These are phyloP conservation scores for Epichloe amarillans DNA, from an alignment of 2,329 filamentous ascomycete genomes.

Conservation along the genomic window DNA sequence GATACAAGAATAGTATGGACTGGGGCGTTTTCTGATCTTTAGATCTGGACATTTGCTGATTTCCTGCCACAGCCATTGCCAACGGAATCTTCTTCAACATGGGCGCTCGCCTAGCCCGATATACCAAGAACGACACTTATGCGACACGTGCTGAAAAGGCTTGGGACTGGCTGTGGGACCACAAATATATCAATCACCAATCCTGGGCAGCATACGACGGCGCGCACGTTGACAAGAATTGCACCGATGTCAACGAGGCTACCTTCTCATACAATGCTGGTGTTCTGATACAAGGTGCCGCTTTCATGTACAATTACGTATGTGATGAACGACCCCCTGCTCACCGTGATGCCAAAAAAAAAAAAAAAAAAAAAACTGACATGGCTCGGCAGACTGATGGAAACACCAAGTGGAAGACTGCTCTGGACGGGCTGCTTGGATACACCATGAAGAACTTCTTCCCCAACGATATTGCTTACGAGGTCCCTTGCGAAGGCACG, in stretches of 20 bases:
- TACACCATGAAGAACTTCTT: conserved; percentile 39
- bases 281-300: conserved; percentile 47
- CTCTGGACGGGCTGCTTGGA: conserved; percentile 41
- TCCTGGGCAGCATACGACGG: conserved; percentile 53
- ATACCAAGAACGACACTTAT: conserved; percentile 54
- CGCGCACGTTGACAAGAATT: conserved; percentile 42
- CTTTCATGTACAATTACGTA: conserved; percentile 55
- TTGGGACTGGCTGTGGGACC: conserved; percentile 45
- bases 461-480: conserved; percentile 45
- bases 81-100: conserved; percentile 53
- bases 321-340: conserved; percentile 11
- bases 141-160: conserved; percentile 45
- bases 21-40: neutral
- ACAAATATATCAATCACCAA: conserved; percentile 46
- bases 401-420: conserved; percentile 38
- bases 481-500: conserved; percentile 55
- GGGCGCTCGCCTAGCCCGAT: conserved; percentile 56
- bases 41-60: neutral
- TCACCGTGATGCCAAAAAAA: neutral
- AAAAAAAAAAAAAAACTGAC: conserved; percentile 8
- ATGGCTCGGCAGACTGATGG: conserved; percentile 31
- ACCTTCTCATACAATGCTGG: conserved; percentile 58
- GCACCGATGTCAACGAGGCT: conserved; percentile 44
- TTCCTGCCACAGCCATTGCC: conserved; percentile 32
- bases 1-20: conserved; percentile 54